Evolutionary conservation across 1,284 basidiomycete species (phyloP), one percentile per base, ranked within the genome.

Genomic region (Malassezia slooffiae): DNA sequence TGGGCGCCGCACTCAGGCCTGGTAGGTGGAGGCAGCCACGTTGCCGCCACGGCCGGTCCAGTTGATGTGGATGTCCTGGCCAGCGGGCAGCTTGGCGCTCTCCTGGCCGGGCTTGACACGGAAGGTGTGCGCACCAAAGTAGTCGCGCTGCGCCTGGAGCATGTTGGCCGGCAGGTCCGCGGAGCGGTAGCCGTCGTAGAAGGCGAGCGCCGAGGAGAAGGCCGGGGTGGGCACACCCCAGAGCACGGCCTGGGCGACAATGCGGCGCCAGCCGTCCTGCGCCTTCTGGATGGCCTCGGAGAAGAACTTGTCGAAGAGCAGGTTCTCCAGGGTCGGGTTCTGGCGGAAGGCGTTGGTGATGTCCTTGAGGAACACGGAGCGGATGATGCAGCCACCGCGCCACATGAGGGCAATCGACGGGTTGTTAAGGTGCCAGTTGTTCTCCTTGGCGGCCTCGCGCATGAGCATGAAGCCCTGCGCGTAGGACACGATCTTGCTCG

Each of bases 381-480:
- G 67, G 79, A 99, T 97, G 73, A 99, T 99, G 74, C 93, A 97
- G 57, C 93, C 93, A 60, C 93, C 93, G 68, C 91, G 87, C 93
- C 93, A 99, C 88, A 99, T 97, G 60, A 79, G 81, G 38, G 93
- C 93, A 70, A 99, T 96, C 55, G 89, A 89, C 66, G 89, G 83
- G 72, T 93, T 93, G 77, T 73, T 73, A 52, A 74, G 63, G 58
- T 67, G 67, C 73, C 71, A 74, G 74, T 70, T 62, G 85, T 77
- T 87, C 77, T 91, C 89, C 72, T 87, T 85, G 43, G 90, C 91
- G 42, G 91, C 91, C 75, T 96, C 85, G 62, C 93, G 80, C 90
- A 97, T 95, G 66, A 99, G 80, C 82, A 97, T 93, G 78, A 97
- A 99, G 61, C 93, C 93, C 75, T 99, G 93, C 19, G 91, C 87